Evolutionary conservation across 2,329 filamentous ascomycete species (phyloP).

Genomic region (Calycina marina): DNA sequence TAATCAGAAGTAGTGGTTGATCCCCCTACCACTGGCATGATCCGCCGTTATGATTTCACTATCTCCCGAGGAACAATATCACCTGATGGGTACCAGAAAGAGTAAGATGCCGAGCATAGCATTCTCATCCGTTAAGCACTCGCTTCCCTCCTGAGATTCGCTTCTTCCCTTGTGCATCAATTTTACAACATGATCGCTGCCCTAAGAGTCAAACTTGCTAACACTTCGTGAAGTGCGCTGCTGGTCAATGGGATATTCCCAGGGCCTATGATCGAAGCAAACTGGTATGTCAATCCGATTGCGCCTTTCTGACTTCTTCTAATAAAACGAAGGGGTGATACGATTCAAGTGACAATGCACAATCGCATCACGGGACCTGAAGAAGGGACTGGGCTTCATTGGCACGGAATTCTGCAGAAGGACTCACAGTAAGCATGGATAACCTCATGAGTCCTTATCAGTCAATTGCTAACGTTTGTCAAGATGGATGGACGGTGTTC

Average conservation of each 20-base stretch:
- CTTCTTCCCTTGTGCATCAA: too few relatives aligned
- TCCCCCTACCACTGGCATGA: constrained; percentile 22
- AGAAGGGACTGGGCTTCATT: constrained; percentile 26
- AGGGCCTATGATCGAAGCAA: constrained; percentile 23
- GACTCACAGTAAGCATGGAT: constrained; percentile 11
- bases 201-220: too few relatives aligned
- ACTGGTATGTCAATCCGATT: too few relatives aligned
- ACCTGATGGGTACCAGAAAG: constrained; percentile 29
- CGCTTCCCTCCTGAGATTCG: too few relatives aligned
- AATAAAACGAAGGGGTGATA: constrained; percentile 18
- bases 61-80: constrained; percentile 13
- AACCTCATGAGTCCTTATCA: too few relatives aligned
- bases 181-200: too few relatives aligned
- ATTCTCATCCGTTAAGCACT: too few relatives aligned
- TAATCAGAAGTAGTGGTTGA: not conserved
- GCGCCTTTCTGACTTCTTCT: not conserved
- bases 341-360: constrained; percentile 48
- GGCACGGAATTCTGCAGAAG: constrained; percentile 34
- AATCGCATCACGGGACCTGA: constrained; percentile 43
- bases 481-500: constrained; percentile 26
- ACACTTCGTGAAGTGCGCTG: too few relatives aligned
- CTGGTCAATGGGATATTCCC: constrained; percentile 23
- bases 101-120: too few relatives aligned
- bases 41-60: constrained; percentile 20
- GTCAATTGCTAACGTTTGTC: not conserved